Conservation (phyloP, 148 eudicot species). For the Vaccinium vitisidaea region DNA sequence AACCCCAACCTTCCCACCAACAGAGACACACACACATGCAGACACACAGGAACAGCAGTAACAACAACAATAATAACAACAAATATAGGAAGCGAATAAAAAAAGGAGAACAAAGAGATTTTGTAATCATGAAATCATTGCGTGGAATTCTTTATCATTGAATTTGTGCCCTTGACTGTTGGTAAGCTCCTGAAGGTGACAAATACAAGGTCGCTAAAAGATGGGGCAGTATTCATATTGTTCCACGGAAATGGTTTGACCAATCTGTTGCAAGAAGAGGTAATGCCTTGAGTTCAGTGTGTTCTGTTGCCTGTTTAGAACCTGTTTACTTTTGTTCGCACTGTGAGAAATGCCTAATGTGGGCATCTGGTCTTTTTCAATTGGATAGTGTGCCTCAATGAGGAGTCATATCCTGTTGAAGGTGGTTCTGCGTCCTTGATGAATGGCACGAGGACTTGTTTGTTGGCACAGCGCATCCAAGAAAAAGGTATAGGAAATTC, state of each 20-base stretch:
- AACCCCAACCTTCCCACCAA: not conserved
- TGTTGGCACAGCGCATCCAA: conserved; percentile 40
- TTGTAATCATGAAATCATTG: too few species aligned
- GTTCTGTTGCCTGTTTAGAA: conserved; percentile 5
- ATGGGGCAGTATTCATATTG: conserved; percentile 78
- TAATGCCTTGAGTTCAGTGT: conserved; percentile 22
- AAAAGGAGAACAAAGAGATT: not conserved
- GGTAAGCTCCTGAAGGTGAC: conserved; percentile 92
- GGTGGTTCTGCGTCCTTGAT: conserved; percentile 39
- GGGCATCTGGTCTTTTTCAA: conserved; percentile 23
- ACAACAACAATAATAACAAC: not conserved
- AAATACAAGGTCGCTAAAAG: conserved; percentile 86
- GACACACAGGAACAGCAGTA: not conserved
- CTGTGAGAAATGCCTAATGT: conserved; percentile 2
- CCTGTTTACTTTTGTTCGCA: not conserved
- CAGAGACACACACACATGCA: not conserved
- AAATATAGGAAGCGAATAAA: not conserved
- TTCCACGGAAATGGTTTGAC: conserved; percentile 81
- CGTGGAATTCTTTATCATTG: not conserved
- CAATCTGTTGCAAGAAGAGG: conserved; percentile 92
- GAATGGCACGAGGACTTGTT: conserved; percentile 36
- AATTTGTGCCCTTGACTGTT: conserved; percentile 56
- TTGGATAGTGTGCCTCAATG: conserved; percentile 73
- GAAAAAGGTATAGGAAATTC: conserved; percentile 46
- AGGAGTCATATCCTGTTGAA: conserved; percentile 77